Percentiles rank a stretch among this genome's conserved stretches.
phyloP scores from a whole-genome alignment of 2,329 filamentous ascomycete genomes.

The Alternaria novae-zelandiae region DNA sequence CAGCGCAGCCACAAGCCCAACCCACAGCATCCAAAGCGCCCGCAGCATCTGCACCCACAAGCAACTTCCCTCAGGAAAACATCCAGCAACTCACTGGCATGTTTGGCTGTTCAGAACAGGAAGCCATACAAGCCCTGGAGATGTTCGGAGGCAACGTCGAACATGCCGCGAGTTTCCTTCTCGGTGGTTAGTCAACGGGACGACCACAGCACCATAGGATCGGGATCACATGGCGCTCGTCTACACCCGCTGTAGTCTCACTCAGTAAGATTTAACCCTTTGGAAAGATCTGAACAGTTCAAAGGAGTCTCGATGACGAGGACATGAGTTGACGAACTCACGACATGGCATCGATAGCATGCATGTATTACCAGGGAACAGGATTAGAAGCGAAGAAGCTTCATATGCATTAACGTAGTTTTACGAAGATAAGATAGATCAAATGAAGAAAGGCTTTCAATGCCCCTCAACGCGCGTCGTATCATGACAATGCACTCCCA shows the following conservation, averaged over 20 bases:
- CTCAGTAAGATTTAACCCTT: not conserved
- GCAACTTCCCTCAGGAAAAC: conserved; percentile 64
- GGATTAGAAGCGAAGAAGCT: not conserved
- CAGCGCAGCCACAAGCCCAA: conserved; percentile 21
- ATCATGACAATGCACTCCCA: not conserved
- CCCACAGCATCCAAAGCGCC: conserved; percentile 19
- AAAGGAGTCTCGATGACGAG: not conserved
- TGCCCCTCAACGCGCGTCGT: not conserved
- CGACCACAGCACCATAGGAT: not conserved
- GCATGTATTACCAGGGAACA: conserved; percentile 16
- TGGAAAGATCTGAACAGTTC: not conserved
- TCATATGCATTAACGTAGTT: not conserved
- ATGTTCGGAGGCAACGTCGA: conserved; percentile 87
- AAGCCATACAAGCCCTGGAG: conserved; percentile 80
- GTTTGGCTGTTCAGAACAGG: conserved; percentile 72
- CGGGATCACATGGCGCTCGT: not conserved
- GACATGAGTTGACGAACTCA: conserved; percentile 15
- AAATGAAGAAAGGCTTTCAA: not conserved
- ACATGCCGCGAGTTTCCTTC: conserved; percentile 82
- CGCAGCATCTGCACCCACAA: conserved; percentile 14
- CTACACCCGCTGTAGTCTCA: not conserved
- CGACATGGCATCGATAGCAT: conserved; percentile 7
- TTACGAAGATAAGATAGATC: not conserved
- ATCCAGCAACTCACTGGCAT: conserved; percentile 79
- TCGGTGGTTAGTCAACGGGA: conserved; percentile 33